A percentile compares a stretch with the other conserved stretches of the same genome.
Conservation (phyloP, 306 rosid species). For the Carpinus viminea region DNA sequence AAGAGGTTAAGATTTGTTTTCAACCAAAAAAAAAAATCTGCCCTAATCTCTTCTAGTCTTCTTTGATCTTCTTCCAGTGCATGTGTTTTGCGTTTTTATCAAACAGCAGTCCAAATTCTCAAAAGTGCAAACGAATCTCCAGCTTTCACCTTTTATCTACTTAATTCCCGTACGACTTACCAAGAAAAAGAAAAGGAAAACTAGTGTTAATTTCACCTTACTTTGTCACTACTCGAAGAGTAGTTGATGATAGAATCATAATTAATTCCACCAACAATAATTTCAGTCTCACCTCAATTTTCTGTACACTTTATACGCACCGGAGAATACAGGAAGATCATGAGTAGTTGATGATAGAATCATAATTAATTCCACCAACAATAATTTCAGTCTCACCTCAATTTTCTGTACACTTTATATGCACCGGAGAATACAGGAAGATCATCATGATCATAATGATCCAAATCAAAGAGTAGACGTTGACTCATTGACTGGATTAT, state of each 20-base stretch:
- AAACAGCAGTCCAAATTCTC: too few species aligned
- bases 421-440: not conserved
- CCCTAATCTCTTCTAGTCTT: too few species aligned
- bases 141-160: not conserved
- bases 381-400: not conserved
- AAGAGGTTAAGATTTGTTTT: too few species aligned
- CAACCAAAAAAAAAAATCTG: too few species aligned
- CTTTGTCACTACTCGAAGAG: not conserved
- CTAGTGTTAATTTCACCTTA: not conserved
- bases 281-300: not conserved
- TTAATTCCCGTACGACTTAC: not conserved
- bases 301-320: not conserved
- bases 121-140: too few species aligned
- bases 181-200: not conserved
- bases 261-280: not conserved
- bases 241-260: not conserved
- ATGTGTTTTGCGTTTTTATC: too few species aligned
- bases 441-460: constrained; percentile 18
- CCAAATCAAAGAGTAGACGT: constrained; percentile 24
- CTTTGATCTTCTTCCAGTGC: too few species aligned
- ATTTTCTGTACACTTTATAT: not conserved
- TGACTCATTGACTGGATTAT: constrained; percentile 20
- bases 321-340: too few species aligned
- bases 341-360: too few species aligned
- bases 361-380: not conserved